phyloP scores from a whole-genome alignment of 1,284 basidiomycete species.

The Sanghuangporus baumii region DNA sequence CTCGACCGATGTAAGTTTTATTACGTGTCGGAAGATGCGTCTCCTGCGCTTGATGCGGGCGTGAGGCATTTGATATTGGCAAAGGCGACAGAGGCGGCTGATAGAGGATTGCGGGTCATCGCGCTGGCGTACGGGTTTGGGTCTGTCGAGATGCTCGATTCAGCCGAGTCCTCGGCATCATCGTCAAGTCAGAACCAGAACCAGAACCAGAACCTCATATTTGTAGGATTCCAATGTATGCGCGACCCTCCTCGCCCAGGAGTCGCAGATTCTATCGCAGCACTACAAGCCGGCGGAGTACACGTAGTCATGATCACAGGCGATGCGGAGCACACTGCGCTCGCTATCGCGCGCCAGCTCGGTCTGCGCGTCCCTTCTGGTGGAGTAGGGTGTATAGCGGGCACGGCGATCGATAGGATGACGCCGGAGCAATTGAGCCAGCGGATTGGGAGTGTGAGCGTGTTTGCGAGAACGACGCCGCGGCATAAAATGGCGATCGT shows the following conservation, averaged over 20 bases:
- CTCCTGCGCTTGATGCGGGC: constrained; percentile 66
- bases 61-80: constrained; percentile 61
- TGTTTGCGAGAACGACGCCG: constrained; percentile 94
- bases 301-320: constrained; percentile 99
- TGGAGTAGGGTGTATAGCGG: constrained; percentile 63
- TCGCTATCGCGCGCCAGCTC: constrained; percentile 85
- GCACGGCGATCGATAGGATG: constrained; percentile 83
- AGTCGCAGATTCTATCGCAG: constrained; percentile 81
- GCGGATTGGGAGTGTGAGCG: constrained; percentile 74
- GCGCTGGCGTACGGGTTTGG: constrained; percentile 87
- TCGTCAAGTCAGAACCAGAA: constrained; percentile 17
- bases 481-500: constrained; percentile 98
- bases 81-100: constrained; percentile 68
- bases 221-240: constrained; percentile 94
- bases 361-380: constrained; percentile 56
- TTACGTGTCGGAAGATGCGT: constrained; percentile 81
- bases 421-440: constrained; percentile 78
- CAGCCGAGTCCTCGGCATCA: constrained; percentile 23
- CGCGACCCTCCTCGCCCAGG: constrained; percentile 91
- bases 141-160: constrained; percentile 35
- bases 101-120: constrained; percentile 80
- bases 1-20: constrained; percentile 84
- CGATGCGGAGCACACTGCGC: constrained; percentile 87
- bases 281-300: constrained; percentile 81
- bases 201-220: constrained; percentile 57